phyloP scores from a whole-genome alignment of 176 grass and related monocot species.

The Elymus sibiricus region DNA sequence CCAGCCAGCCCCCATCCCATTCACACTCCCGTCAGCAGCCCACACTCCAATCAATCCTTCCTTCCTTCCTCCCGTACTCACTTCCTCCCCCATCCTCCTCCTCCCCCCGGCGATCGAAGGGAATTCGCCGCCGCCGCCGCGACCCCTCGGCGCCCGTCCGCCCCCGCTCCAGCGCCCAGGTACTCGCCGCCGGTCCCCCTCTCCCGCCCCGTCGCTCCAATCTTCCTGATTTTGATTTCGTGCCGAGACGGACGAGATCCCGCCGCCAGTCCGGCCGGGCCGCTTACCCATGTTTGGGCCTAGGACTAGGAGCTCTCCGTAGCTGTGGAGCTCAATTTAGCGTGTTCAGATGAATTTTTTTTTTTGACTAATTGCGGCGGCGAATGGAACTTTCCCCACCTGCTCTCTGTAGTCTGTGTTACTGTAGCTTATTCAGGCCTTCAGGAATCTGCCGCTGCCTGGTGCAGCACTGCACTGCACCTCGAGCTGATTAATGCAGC shows the following conservation, averaged over 20 bases:
- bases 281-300: neutral
- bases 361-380: neutral
- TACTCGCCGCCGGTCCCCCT: neutral
- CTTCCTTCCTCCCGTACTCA: neutral
- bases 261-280: neutral
- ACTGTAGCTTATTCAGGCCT: neutral
- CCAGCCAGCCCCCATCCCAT: neutral
- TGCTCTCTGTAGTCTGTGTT: no score
- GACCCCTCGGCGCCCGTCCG: neutral
- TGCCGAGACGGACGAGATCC: neutral
- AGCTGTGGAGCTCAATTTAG: neutral
- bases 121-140: neutral
- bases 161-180: neutral
- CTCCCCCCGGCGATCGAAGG: neutral
- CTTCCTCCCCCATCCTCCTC: neutral
- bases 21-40: neutral
- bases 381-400: neutral
- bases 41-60: neutral
- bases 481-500: neutral
- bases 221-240: neutral
- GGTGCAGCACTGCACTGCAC: neutral
- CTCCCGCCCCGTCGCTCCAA: neutral
- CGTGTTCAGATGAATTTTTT: neutral
- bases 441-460: neutral
- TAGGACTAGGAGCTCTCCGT: neutral